Evolutionary conservation across 2,329 filamentous ascomycete genomes (phyloP).

Genomic region (Colletotrichum siamense): DNA sequence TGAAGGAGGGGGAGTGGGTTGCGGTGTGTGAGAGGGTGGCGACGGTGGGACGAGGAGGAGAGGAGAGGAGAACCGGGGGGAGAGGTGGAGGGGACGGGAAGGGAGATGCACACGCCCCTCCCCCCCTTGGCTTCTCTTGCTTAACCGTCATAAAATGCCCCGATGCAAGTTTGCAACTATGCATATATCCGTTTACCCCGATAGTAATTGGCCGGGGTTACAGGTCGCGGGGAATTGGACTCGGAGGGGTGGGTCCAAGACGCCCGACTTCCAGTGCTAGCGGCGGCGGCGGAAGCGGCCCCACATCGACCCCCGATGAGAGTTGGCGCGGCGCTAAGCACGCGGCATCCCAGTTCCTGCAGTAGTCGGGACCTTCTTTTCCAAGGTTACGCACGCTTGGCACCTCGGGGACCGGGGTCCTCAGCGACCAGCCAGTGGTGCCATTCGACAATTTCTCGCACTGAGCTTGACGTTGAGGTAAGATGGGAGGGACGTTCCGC

Average conservation of each 20-base stretch:
- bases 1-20: neutral
- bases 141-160: neutral
- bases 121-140: neutral
- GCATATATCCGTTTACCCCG: neutral
- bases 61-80: neutral
- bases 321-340: conserved; percentile 2
- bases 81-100: neutral
- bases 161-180: neutral
- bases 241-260: neutral
- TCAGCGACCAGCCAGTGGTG: neutral
- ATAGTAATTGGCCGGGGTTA: neutral
- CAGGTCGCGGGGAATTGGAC: neutral
- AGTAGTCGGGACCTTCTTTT: conserved; percentile 11
- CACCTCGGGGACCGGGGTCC: neutral
- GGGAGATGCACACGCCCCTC: neutral
- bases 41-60: neutral
- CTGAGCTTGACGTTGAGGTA: neutral
- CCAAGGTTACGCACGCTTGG: conserved; percentile 17
- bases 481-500: neutral
- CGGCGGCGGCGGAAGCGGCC: conserved; percentile 7
- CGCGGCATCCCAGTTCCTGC: conserved; percentile 22
- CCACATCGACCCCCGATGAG: neutral
- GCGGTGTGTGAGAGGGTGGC: neutral
- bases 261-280: neutral
- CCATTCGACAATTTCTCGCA: neutral